phyloP scores from a whole-genome alignment of 2,329 filamentous ascomycete species.

The Bipolaris victoriae region DNA sequence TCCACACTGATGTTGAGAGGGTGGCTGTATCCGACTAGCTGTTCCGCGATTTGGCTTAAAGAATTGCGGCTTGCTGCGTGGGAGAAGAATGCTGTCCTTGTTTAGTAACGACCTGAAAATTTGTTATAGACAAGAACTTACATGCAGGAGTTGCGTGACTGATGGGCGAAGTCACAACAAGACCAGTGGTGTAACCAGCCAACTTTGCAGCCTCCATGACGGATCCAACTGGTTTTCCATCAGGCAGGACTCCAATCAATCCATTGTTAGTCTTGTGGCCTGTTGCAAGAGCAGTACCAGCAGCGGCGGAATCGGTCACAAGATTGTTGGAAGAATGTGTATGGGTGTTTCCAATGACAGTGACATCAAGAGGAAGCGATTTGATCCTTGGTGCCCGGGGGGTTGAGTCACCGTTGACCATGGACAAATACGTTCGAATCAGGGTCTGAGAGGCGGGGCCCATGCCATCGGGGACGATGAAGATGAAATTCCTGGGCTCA shows the following conservation, averaged over 20 bases:
- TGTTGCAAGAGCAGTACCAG: conserved; percentile 50
- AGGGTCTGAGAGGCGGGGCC: conserved; percentile 33
- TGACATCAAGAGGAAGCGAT: conserved; percentile 25
- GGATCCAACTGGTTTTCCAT: conserved; percentile 46
- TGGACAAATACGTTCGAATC: conserved; percentile 29
- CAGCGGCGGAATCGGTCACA: conserved; percentile 52
- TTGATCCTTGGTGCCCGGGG: conserved; percentile 25
- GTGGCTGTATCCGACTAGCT: conserved; percentile 51
- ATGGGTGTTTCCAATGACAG: conserved; percentile 32
- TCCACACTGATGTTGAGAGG: conserved; percentile 50
- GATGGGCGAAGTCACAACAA: conserved; percentile 53
- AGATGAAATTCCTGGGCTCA: conserved; percentile 28
- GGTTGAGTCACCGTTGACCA: conserved; percentile 26
- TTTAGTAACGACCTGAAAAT: too few species aligned
- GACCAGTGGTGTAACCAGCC: conserved; percentile 50
- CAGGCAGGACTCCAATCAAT: conserved; percentile 45
- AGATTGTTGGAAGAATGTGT: conserved; percentile 42
- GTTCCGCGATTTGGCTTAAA: conserved; percentile 49
- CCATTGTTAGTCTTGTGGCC: conserved; percentile 51
- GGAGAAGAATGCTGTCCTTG: conserved; percentile 27
- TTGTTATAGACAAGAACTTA: neutral
- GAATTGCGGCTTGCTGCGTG: conserved; percentile 45
- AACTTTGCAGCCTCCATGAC: conserved; percentile 52
- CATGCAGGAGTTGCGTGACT: conserved; percentile 33
- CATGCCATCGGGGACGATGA: conserved; percentile 35